Evolutionary conservation across 306 rosid genomes (phyloP).

Genomic region (Dryas drummondii): DNA sequence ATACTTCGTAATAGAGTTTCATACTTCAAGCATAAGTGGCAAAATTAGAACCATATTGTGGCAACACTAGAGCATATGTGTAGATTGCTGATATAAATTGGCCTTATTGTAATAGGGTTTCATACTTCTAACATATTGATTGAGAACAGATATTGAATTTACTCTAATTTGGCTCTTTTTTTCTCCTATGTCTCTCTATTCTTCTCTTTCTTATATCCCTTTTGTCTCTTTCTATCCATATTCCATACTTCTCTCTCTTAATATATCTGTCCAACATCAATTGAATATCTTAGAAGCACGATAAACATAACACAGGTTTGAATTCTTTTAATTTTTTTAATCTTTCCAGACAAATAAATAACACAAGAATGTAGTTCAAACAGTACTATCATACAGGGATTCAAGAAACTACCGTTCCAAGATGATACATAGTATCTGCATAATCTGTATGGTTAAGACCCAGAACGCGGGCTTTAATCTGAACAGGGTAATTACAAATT

Average conservation of each 20-base stretch:
- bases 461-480: slow-evolving; percentile 78
- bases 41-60: too few relatives aligned
- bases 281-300: neutral
- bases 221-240: too few relatives aligned
- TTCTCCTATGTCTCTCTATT: neutral
- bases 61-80: too few relatives aligned
- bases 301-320: neutral
- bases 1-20: too few relatives aligned
- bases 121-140: too few relatives aligned
- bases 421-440: slow-evolving; percentile 87
- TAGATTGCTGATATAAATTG: too few relatives aligned
- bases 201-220: too few relatives aligned
- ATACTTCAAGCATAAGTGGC: too few relatives aligned
- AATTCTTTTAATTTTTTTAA: neutral
- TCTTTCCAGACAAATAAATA: neutral
- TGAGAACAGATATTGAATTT: too few relatives aligned
- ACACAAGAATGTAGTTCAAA: slow-evolving; percentile 3
- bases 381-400: slow-evolving; percentile 12
- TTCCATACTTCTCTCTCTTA: neutral
- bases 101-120: too few relatives aligned
- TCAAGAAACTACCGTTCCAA: slow-evolving; percentile 66
- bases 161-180: neutral
- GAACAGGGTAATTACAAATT: slow-evolving; percentile 27
- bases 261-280: neutral
- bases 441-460: slow-evolving; percentile 74